These are phyloP conservation scores for Colletotrichum tropicale DNA, from an alignment of 2,329 filamentous ascomycete species.

Conservation along the genomic window DNA sequence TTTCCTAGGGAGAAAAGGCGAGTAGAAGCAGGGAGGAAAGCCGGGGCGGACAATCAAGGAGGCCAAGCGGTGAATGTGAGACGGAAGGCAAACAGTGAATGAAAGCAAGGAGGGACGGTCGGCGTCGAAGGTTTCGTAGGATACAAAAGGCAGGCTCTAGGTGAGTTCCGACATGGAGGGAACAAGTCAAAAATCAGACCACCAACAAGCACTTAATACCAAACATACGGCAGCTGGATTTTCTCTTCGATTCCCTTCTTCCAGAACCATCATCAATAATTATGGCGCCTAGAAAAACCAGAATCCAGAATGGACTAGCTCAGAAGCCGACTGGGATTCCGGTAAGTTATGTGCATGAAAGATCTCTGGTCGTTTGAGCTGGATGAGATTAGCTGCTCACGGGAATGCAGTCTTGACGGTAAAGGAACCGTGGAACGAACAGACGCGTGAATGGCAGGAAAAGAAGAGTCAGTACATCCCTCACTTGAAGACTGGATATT, in stretches of 20 bases:
- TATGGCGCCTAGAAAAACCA: background rate
- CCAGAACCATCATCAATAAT: background rate
- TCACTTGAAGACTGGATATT: background rate
- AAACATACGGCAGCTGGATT: background rate
- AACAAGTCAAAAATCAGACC: too few relatives aligned
- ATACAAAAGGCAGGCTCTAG: background rate
- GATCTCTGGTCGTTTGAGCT: background rate
- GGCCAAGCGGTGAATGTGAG: background rate
- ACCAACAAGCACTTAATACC: too few relatives aligned
- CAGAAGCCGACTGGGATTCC: background rate
- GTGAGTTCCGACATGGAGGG: background rate
- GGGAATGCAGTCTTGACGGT: background rate
- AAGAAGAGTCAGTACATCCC: background rate
- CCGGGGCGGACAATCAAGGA: background rate
- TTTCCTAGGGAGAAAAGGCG: background rate
- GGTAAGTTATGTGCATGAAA: background rate
- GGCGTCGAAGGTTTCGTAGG: background rate
- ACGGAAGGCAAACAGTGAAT: background rate
- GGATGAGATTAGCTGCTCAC: background rate
- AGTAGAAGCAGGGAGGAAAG: background rate
- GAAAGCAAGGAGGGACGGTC: background rate
- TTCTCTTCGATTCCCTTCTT: background rate
- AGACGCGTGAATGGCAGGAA: background rate
- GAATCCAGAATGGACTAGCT: background rate
- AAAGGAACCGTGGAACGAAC: background rate